These are phyloP conservation scores for Hypoxylon lenormandii DNA, from an alignment of 495 filamentous ascomycete species.

Conservation along the genomic window DNA sequence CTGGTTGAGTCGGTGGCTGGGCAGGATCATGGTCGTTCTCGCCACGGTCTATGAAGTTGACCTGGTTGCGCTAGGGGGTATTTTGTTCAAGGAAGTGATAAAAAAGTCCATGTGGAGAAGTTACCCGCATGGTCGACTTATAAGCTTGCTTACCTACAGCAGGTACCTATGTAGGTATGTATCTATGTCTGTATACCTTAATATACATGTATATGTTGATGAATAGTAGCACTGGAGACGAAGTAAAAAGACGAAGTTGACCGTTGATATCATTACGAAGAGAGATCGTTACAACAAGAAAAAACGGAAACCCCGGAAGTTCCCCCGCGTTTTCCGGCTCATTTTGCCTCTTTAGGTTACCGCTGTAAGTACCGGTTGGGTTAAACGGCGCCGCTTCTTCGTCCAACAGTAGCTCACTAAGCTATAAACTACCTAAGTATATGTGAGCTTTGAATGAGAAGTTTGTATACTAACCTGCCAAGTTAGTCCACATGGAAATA, in stretches of 20 bases:
- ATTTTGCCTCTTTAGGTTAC: neutral
- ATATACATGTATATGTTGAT: too few relatives aligned
- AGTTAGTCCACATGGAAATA: too few relatives aligned
- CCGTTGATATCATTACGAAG: neutral
- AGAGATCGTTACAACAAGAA: neutral
- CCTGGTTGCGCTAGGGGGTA: neutral
- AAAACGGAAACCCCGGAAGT: neutral
- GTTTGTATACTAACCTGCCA: too few relatives aligned
- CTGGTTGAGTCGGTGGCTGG: constrained; percentile 23
- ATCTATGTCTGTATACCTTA: too few relatives aligned
- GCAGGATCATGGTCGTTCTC: constrained; percentile 4
- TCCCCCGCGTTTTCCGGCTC: neutral
- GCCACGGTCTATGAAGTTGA: neutral
- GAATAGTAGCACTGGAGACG: neutral
- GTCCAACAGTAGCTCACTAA: neutral
- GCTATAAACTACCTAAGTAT: too few relatives aligned
- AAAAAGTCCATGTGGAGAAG: neutral
- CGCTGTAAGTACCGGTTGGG: neutral
- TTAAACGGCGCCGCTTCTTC: neutral
- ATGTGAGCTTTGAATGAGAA: neutral
- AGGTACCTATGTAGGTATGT: neutral
- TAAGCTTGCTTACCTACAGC: neutral
- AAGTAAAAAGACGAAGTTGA: too few relatives aligned
- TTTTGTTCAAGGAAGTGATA: neutral
- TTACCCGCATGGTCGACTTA: neutral